Evolutionary conservation across 305 asterid genomes (phyloP), one percentile per base, ranked within the genome.

Genomic region (Plantago coronopus): DNA sequence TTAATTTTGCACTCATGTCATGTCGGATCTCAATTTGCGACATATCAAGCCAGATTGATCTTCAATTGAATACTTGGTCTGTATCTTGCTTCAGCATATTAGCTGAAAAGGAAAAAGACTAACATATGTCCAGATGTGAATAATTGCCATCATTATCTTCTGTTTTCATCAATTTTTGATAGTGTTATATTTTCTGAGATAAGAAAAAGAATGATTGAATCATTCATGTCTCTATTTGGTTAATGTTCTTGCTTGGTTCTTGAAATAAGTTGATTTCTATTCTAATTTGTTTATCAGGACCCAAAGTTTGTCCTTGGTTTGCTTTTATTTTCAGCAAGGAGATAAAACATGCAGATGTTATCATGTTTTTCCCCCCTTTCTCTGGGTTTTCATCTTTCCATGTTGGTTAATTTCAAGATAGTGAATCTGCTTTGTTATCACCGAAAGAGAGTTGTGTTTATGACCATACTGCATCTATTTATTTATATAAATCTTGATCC

Each of bases 391-490:
- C 47, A 17, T 21, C 60, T 48, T 56, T 48, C 1, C 40, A 7
- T 34, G 5, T 5, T 7, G 40, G 40, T 6, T 34, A 42, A 34
- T 27, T 43, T 21, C 61, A 13, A 45, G 40, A 37, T 27, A 63
- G 27, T 11, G 31, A 62, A 55, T 29, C 10, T 59, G 29, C 44
- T 38, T 37, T 38, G 50, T 59, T 69, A 40, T 63, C 23, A 14
- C 38, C 38, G 38, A 31, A 48, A 22, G 18, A 16, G 8, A 27
- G 47, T 68, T 27, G 57, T 0, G 25, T 63, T 40, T 49, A 37
- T 22, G 49, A 17, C n/a, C 46, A 51, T 60, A 57, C 50, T 69
- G 57, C 54, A 65, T 59, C 53, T 65, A 14, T 67, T 61, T n/a
- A n/a, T n/a, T 13, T 59, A 17, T 45, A 69, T 23, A 48, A 49